Conservation (phyloP, 768 basidiomycete species). For the Auriscalpium vulgare region DNA sequence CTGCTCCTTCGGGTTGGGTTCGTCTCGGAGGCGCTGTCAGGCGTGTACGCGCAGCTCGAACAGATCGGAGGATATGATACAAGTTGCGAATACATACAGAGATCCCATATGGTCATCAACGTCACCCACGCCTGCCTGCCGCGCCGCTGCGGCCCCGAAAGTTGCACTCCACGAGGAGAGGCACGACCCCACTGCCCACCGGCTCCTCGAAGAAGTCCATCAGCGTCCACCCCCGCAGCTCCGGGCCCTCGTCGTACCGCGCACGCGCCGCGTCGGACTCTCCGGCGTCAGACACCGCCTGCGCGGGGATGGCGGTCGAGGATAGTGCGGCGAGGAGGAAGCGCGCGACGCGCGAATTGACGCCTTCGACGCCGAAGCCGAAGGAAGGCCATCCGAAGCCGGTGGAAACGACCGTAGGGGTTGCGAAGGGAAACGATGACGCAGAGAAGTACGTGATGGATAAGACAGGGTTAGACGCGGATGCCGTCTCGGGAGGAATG, state of each 20-base stretch:
- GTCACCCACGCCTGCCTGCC: too few species aligned
- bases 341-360: constrained; percentile 64
- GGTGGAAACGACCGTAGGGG: constrained; percentile 68
- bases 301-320: background rate
- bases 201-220: constrained; percentile 70
- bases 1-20: too few species aligned
- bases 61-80: too few species aligned
- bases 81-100: too few species aligned
- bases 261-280: background rate
- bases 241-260: constrained; percentile 22
- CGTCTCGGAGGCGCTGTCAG: too few species aligned
- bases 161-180: constrained; percentile 73
- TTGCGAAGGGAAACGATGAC: constrained; percentile 69
- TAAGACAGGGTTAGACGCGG: constrained; percentile 36
- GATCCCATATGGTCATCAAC: too few species aligned
- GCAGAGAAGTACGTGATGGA: constrained; percentile 81
- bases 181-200: constrained; percentile 40
- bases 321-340: constrained; percentile 59
- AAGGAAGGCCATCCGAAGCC: constrained; percentile 78
- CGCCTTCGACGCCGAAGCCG: constrained; percentile 78
- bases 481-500: constrained; percentile 27
- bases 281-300: constrained; percentile 3
- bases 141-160: constrained; percentile 35
- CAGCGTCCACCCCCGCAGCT: constrained; percentile 67
- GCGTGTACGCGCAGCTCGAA: too few species aligned